phyloP scores from a whole-genome alignment of 2,329 filamentous ascomycete species.

The Ophiostoma novo-ulmi region DNA sequence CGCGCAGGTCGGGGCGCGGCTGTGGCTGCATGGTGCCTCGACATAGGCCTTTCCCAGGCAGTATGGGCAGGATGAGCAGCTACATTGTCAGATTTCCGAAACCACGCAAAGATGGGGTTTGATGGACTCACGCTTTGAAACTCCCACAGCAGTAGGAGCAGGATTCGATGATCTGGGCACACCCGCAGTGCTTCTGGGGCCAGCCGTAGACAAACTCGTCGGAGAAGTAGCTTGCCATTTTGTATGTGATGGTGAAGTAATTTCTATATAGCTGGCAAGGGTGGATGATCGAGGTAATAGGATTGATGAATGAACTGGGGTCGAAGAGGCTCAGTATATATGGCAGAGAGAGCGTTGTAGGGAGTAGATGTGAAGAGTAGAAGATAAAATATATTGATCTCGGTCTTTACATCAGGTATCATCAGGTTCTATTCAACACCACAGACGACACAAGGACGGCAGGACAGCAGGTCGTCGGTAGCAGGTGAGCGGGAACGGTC shows the following conservation, averaged over 20 bases:
- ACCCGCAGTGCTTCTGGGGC: constrained; percentile 25
- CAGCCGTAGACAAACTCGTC: constrained; percentile 27
- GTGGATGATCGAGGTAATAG: not conserved
- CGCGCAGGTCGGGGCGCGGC: not conserved
- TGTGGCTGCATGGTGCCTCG: constrained; percentile 22
- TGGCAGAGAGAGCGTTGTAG: not conserved
- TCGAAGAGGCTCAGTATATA: not conserved
- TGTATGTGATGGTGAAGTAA: not conserved
- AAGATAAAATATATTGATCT: not conserved
- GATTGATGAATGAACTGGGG: not conserved
- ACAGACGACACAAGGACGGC: not conserved
- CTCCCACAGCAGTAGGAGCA: constrained; percentile 27
- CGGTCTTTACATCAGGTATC: not conserved
- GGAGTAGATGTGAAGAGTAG: not conserved
- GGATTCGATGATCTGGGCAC: constrained; percentile 24
- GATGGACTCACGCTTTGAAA: constrained; percentile 24
- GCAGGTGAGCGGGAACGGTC: not conserved
- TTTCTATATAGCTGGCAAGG: not conserved
- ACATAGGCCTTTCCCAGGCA: constrained; percentile 24
- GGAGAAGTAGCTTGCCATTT: constrained; percentile 15
- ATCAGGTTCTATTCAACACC: not conserved
- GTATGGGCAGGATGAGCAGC: constrained; percentile 22
- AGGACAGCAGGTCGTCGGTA: not conserved
- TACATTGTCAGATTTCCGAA: not conserved
- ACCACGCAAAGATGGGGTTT: too few species aligned